These are phyloP conservation scores for Globisporangium acanthophoron DNA, from an alignment of 352 stramenopile genomes.

Conservation along the genomic window DNA sequence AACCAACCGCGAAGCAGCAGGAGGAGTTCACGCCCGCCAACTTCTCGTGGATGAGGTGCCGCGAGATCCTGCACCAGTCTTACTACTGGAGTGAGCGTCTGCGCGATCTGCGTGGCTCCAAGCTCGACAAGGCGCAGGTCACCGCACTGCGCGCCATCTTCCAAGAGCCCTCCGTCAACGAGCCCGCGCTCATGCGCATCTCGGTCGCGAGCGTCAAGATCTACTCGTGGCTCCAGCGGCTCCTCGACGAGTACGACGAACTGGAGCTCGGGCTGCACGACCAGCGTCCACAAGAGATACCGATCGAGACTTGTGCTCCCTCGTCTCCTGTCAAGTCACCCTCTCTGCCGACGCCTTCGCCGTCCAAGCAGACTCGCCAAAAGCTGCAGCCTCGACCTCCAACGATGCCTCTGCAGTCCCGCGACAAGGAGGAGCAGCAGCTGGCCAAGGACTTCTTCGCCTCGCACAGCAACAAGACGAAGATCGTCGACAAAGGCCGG, in stretches of 20 bases:
- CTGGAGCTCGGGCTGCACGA: constrained; percentile 35
- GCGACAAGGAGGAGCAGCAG: constrained; percentile 11
- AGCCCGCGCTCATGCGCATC: constrained; percentile 46
- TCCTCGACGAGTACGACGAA: constrained; percentile 58
- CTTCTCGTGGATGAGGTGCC: constrained; percentile 59
- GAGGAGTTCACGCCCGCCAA: constrained; percentile 50
- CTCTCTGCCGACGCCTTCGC: not conserved
- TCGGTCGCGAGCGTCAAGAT: constrained; percentile 56
- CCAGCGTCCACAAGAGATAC: constrained; percentile 2
- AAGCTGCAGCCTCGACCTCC: constrained; percentile 11
- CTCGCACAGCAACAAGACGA: constrained; percentile 16
- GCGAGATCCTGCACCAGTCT: constrained; percentile 50
- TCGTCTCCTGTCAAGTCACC: not conserved
- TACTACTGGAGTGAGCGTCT: constrained; percentile 39
- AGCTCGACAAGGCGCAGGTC: constrained; percentile 39
- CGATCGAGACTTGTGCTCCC: constrained; percentile 1
- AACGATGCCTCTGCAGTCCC: not conserved
- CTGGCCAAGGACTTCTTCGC: constrained; percentile 10
- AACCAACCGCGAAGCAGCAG: constrained; percentile 33
- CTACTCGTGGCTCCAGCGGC: constrained; percentile 49
- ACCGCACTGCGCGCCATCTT: constrained; percentile 51
- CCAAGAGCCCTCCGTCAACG: constrained; percentile 50
- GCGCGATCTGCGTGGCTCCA: constrained; percentile 25
- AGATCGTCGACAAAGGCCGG: constrained; percentile 44
- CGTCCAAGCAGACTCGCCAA: not conserved